These are phyloP conservation scores for Fragilaria crotonensis DNA, from an alignment of 108 stramenopile genomes.

Conservation along the genomic window DNA sequence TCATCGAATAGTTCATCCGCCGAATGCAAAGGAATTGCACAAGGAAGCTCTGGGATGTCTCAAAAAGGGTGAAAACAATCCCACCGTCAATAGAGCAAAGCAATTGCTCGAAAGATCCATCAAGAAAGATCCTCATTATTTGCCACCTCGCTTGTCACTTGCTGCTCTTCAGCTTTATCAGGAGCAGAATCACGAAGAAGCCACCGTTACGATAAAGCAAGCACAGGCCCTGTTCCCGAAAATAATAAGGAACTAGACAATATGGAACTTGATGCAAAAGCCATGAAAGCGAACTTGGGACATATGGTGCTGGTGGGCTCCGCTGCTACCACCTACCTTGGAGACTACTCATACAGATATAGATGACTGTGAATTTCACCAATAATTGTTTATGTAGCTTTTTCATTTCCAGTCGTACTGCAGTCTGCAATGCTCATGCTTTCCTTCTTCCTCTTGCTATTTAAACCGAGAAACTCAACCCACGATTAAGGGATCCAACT, in stretches of 20 bases:
- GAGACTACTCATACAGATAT: no score
- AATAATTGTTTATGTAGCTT: no score
- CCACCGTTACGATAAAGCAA: background rate
- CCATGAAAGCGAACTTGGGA: slow-evolving; percentile 3
- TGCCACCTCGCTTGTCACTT: background rate
- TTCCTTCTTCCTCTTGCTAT: no score
- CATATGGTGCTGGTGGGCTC: slow-evolving; percentile 1
- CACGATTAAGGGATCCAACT: no score
- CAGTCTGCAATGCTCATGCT: no score
- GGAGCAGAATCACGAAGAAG: background rate
- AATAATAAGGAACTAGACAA: background rate
- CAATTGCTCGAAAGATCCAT: slow-evolving; percentile 2
- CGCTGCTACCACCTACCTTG: no score
- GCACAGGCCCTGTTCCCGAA: background rate
- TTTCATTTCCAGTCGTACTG: no score
- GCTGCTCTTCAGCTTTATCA: background rate
- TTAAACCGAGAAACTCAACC: no score
- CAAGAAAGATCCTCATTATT: background rate
- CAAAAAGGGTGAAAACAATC: background rate
- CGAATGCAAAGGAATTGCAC: background rate
- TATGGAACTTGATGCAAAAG: slow-evolving; percentile 1
- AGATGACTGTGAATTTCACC: no score
- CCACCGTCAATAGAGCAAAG: background rate
- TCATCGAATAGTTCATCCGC: background rate
- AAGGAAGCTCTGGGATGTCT: background rate